Conservation (phyloP, 148 eudicot species). For the Hydrangea macrophylla region DNA sequence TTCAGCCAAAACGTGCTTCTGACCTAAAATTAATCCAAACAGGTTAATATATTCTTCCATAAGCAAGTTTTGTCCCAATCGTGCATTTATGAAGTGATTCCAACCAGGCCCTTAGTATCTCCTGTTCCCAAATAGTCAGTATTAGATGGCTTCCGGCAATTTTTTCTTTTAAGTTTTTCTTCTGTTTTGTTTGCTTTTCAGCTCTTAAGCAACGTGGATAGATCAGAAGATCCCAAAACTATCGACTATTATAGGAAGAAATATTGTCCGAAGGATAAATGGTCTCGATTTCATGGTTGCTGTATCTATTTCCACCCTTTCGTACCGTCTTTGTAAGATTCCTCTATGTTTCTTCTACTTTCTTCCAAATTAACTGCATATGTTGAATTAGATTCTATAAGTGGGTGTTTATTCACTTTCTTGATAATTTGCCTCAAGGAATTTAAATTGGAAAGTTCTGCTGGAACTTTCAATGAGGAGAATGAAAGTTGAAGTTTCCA, state of each 20-base stretch:
- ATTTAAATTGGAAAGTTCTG: slow-evolving; percentile 38
- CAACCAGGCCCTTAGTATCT: no score
- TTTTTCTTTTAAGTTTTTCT: not conserved
- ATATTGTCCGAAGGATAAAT: slow-evolving; percentile 63
- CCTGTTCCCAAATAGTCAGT: no score
- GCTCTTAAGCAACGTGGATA: slow-evolving; percentile 50
- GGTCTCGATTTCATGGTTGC: slow-evolving; percentile 78
- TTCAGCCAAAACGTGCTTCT: no score
- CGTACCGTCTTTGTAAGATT: slow-evolving; percentile 39
- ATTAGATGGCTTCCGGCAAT: not conserved
- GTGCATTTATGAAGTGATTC: no score
- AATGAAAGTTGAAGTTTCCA: slow-evolving; percentile 67
- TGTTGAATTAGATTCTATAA: not conserved
- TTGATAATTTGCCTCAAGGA: slow-evolving; percentile 18
- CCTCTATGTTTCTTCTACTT: slow-evolving; percentile 6
- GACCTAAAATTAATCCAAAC: no score
- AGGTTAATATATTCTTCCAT: no score
- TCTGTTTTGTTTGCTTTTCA: slow-evolving; percentile 15
- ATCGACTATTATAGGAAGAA: slow-evolving; percentile 62
- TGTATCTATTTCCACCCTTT: slow-evolving; percentile 59
- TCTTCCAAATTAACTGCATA: not conserved
- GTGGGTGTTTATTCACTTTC: not conserved
- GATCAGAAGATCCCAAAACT: slow-evolving; percentile 43
- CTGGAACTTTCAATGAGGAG: slow-evolving; percentile 47
- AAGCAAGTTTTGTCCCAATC: no score